Percentiles rank a stretch among this genome's conserved stretches.
Evolutionary conservation across 164 flowering plant species (phyloP).

Genomic region (Dillenia turbinata): DNA sequence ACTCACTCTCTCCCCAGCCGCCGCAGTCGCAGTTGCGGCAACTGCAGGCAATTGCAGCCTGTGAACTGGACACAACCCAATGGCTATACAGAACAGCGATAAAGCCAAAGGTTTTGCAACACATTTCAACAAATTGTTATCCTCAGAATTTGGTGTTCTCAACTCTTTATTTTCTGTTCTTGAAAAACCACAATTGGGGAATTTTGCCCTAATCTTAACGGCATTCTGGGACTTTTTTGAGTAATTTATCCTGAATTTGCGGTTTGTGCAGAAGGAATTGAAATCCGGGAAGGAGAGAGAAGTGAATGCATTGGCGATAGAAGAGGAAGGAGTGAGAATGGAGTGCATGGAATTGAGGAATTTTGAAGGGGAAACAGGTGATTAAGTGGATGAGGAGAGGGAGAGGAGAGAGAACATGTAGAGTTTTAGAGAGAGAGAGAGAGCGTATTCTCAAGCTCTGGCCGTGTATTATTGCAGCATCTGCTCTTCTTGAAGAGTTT

Average conservation of each 20-base stretch:
- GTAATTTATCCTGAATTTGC: slow-evolving; percentile 6
- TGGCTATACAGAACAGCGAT: slow-evolving; percentile 39
- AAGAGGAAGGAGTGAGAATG: too few species aligned
- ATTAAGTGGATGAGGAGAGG: too few species aligned
- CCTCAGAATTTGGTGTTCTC: slow-evolving; percentile 1
- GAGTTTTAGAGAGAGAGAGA: too few species aligned
- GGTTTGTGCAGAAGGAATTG: too few species aligned
- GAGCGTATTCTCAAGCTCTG: too few species aligned
- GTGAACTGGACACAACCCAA: slow-evolving; percentile 43
- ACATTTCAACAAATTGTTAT: slow-evolving; percentile 3
- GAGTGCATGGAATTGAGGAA: too few species aligned
- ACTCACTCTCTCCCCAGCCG: slow-evolving; percentile 5
- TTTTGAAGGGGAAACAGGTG: too few species aligned
- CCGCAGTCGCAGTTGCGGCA: slow-evolving; percentile 30
- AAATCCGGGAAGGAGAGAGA: too few species aligned
- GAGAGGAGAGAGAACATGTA: too few species aligned
- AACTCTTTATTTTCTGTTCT: slow-evolving; percentile 1
- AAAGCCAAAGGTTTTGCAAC: slow-evolving; percentile 32
- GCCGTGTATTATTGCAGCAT: too few species aligned
- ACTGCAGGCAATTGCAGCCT: slow-evolving; percentile 30
- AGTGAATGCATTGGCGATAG: too few species aligned
- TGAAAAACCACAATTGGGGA: background rate
- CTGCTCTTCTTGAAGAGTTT: too few species aligned
- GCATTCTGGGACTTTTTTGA: background rate
- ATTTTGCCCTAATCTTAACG: slow-evolving; percentile 8